Evolutionary conservation across 1,139 yeast genomes (phyloP), one percentile per base, ranked within the genome.

Genomic region (Chernovozyma aurita): DNA sequence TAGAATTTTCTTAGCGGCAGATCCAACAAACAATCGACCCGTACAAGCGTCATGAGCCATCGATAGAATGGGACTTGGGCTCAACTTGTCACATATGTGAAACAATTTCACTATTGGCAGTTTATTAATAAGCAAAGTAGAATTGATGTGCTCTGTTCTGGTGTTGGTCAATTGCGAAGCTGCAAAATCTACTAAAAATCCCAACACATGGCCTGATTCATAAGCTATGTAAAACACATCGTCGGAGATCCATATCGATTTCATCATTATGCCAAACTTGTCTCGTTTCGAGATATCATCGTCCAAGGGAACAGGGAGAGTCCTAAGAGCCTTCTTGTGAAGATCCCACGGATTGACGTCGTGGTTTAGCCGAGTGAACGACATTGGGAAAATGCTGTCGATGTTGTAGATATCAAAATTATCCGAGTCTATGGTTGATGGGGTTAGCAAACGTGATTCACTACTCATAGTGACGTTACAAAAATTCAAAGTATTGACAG

Each of bases 261-360:
- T 68, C 85, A 79, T 79, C 30, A 78, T 65, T 9, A 77, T 75
- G 1, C 85, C 85, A 40, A 68, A 65, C 25, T 70, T 64, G 18
- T 57, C 63, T 31, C 72, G 41, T 16, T 54, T 55, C 11, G 44
- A 18, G 2, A 33, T 42, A 13, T 47, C 49, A 14, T 47, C 52
- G 20, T 33, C 37, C 5, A 36, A 18, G 9, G 32, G 33, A 12
- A 30, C 18, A 25, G 38, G 39, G 12, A 27, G 24, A 11, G 27
- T 30, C 18, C 27, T 31, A 17, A 36, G 29, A 6, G 36, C 36
- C 17, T 29, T 24, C n/a, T 20, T n/a, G 16, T 34, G 30, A 18
- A 28, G 26, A 3, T 36, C 46, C 24, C 37, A 31, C 30, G 58
- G 47, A 38, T 55, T 51, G 5, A 57, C 45, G 4, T 50, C 50